These are phyloP conservation scores for Synchytrium microbalum DNA, from an alignment of 371 early-diverging fungal genomes.

Conservation along the genomic window DNA sequence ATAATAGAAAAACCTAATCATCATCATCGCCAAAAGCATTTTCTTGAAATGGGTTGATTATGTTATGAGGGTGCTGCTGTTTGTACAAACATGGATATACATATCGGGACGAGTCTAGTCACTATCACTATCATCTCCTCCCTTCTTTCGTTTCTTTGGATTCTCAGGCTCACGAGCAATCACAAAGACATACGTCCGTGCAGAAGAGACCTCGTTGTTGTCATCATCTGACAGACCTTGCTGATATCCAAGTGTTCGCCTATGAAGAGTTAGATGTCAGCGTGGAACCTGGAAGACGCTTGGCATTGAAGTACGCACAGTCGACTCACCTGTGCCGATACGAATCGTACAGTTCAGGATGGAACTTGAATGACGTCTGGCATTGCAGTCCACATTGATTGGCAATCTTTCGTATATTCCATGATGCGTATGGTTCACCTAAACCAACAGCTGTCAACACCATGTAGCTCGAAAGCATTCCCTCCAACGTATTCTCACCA, in stretches of 20 bases:
- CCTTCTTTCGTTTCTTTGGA: constrained; percentile 5
- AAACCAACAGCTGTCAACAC: constrained; percentile 78
- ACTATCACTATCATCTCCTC: constrained; percentile 10
- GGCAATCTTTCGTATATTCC: constrained; percentile 74
- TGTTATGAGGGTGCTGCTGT: too few relatives aligned
- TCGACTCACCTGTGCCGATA: too few relatives aligned
- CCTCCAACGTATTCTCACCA: constrained; percentile 14
- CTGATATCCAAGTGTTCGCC: constrained; percentile 87
- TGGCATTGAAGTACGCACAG: too few relatives aligned
- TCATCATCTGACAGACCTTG: constrained; percentile 63
- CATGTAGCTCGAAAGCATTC: constrained; percentile 42
- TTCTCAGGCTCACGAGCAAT: neutral
- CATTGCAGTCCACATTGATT: constrained; percentile 29
- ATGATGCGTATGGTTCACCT: constrained; percentile 78
- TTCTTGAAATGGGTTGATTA: too few relatives aligned
- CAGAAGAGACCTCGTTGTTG: constrained; percentile 71
- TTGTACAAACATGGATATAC: too few relatives aligned
- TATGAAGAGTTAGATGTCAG: too few relatives aligned
- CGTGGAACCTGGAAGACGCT: too few relatives aligned
- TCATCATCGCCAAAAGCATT: too few relatives aligned
- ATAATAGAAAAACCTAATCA: too few relatives aligned
- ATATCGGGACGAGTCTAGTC: too few relatives aligned
- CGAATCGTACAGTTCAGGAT: constrained; percentile 64
- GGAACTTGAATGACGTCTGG: constrained; percentile 54
- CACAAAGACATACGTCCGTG: constrained; percentile 66